Evolutionary conservation across 306 rosid genomes (phyloP), one percentile per base, ranked within the genome.

Genomic region (Neltuma alba): DNA sequence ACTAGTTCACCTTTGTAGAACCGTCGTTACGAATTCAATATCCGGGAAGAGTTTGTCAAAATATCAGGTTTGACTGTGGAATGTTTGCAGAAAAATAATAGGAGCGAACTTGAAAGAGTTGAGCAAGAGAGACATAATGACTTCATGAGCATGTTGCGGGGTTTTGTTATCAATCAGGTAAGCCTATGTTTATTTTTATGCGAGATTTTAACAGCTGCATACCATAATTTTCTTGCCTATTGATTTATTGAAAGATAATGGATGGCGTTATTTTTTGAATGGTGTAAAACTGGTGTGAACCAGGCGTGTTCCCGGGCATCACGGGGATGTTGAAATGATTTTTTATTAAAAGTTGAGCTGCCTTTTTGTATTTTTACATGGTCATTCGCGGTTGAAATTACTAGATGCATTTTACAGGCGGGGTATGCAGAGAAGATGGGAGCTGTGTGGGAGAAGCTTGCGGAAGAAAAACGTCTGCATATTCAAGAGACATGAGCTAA

Each of bases 361-460:
- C 30, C 2, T n/a, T 23, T 38, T 37, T 67, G 21, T 67, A 20
- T 54, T 5, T 66, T 11, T 18, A 40, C 33, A 28, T 10, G 41
- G 38, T 14, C 54, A 23, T 27, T 14, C 7, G 34, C 21, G 25
- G 37, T 55, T 40, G 21, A 57, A 36, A 27, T 25, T n/a, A 16
- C 30, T 16, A 40, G n/a, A 18, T 72, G 74, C 65, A n/a, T 74
- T 73, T 27, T 31, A 2, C 77, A 91, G 95, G 92, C 87, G 36
- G 95, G 92, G 16, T 89, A 91, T 71, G 92, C 92, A 0, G 92
- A 91, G 80, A 91, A 91, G 75, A 89, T 89, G 50, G 89, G 90
- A 69, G 79, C 83, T 36, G 92, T 87, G 41, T 91, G 95, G 95
- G 76, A 84, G 54, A 91, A 80, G 84, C 85, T 91, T 25, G 90